Percentiles rank a stretch among this genome's conserved stretches.
Evolutionary conservation across 2,329 filamentous ascomycete genomes (phyloP).

Genomic region (Fusarium anguioides): DNA sequence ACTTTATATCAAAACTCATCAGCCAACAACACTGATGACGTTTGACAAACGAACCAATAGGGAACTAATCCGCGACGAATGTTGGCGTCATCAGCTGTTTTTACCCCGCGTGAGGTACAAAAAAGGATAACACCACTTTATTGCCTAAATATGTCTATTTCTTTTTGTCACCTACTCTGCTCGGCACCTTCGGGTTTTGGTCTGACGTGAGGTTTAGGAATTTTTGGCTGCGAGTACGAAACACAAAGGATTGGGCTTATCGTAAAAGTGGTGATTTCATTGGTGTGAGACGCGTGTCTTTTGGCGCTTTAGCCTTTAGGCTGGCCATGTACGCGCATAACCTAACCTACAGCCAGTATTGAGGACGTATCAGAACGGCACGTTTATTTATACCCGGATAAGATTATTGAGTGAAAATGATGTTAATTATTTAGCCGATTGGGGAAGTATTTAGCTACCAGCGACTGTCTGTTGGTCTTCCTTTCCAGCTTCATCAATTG

Average conservation of each 20-base stretch:
- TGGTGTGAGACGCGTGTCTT: constrained; percentile 27
- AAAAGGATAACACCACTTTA: not conserved
- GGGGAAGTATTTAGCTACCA: not conserved
- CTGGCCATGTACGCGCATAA: constrained; percentile 27
- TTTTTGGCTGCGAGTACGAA: not conserved
- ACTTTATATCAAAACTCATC: constrained; percentile 12
- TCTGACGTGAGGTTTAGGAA: constrained; percentile 26
- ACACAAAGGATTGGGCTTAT: not conserved
- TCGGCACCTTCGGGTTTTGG: constrained; percentile 22
- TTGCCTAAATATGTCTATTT: not conserved
- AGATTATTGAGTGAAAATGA: fast-evolving
- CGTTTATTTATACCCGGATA: not conserved
- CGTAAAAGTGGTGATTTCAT: not conserved
- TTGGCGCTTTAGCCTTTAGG: not conserved
- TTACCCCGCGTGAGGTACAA: constrained; percentile 26
- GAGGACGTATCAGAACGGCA: not conserved
- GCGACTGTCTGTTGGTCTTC: constrained; percentile 11
- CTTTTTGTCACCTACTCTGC: constrained; percentile 8
- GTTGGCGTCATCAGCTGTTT: constrained; percentile 34
- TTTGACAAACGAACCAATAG: not conserved
- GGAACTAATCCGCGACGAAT: constrained; percentile 4
- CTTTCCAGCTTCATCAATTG: constrained; percentile 6
- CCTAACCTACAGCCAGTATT: not conserved
- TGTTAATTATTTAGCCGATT: not conserved
- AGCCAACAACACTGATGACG: not conserved